These are phyloP conservation scores for Globisporangium polare DNA, from an alignment of 352 stramenopile genomes.

Conservation along the genomic window DNA sequence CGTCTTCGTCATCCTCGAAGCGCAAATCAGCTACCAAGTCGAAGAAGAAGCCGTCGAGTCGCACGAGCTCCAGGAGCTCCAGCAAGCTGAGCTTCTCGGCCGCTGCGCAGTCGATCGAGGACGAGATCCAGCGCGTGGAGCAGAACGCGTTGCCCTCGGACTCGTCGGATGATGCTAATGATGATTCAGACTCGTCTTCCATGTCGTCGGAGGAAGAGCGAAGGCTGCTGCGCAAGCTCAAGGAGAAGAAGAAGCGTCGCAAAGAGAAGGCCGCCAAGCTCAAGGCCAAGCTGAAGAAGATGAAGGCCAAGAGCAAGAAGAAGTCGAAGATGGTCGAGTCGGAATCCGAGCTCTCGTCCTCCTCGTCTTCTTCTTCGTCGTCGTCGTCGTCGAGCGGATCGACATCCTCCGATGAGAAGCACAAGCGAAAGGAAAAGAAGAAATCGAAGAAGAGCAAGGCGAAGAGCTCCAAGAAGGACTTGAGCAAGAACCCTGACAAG, in stretches of 20 bases:
- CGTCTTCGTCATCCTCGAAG: neutral
- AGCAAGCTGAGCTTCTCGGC: neutral
- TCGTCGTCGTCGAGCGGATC: slow-evolving; percentile 14
- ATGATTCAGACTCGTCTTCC: slow-evolving; percentile 7
- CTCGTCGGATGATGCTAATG: slow-evolving; percentile 11
- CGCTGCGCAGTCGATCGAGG: neutral
- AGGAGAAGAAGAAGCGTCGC: slow-evolving; percentile 20
- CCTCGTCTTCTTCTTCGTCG: slow-evolving; percentile 10
- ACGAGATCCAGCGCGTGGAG: slow-evolving; percentile 22
- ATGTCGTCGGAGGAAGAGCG: slow-evolving; percentile 18
- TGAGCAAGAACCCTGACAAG: neutral
- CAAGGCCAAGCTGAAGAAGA: slow-evolving; percentile 20
- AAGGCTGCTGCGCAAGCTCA: slow-evolving; percentile 16
- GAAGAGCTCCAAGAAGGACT: slow-evolving; percentile 10
- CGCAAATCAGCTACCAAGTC: neutral
- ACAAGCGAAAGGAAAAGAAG: slow-evolving; percentile 28
- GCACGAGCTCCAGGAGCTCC: slow-evolving; percentile 14
- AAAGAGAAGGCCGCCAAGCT: slow-evolving; percentile 17
- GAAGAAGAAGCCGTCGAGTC: slow-evolving; percentile 11
- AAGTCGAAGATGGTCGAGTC: slow-evolving; percentile 1
- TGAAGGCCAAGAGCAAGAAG: slow-evolving; percentile 12
- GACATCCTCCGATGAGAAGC: slow-evolving; percentile 22
- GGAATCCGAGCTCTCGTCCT: slow-evolving; percentile 9
- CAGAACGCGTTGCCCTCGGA: slow-evolving; percentile 39
- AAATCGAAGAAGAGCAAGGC: slow-evolving; percentile 15